These are phyloP conservation scores for Solanum chilense DNA, from an alignment of 257 asterid species.

Conservation along the genomic window DNA sequence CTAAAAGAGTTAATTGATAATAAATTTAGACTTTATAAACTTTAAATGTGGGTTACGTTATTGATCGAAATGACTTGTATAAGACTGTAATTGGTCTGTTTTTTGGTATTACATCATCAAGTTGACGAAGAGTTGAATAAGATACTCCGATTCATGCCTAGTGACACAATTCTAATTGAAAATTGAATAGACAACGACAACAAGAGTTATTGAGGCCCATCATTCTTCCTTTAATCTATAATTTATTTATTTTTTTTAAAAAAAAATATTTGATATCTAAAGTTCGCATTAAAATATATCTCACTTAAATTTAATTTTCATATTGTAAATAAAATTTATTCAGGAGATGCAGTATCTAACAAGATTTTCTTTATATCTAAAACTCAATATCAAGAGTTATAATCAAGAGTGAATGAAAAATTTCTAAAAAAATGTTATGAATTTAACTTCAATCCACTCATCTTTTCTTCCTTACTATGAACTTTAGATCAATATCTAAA, in stretches of 20 bases:
- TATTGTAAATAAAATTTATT: no score
- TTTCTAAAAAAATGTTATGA: no score
- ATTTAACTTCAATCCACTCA: no score
- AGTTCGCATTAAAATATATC: no score
- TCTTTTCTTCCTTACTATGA: accelerated
- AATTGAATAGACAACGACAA: not conserved
- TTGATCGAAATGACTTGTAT: not conserved
- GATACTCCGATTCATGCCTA: no score
- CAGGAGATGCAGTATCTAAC: accelerated
- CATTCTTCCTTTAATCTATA: not conserved
- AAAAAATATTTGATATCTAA: accelerated
- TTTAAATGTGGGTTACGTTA: not conserved
- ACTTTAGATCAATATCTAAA: not conserved
- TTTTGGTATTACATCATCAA: not conserved
- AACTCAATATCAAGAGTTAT: accelerated
- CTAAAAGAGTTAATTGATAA: not conserved
- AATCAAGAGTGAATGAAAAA: no score
- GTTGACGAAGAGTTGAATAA: not conserved
- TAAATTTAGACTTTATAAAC: not conserved
- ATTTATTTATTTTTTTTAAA: no score
- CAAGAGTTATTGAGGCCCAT: not conserved
- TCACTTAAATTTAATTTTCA: no score
- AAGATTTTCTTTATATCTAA: no score
- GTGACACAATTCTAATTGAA: not conserved
- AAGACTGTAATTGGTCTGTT: not conserved